These are phyloP conservation scores for Begonia masoniana DNA, from an alignment of 306 rosid genomes.

Conservation along the genomic window DNA sequence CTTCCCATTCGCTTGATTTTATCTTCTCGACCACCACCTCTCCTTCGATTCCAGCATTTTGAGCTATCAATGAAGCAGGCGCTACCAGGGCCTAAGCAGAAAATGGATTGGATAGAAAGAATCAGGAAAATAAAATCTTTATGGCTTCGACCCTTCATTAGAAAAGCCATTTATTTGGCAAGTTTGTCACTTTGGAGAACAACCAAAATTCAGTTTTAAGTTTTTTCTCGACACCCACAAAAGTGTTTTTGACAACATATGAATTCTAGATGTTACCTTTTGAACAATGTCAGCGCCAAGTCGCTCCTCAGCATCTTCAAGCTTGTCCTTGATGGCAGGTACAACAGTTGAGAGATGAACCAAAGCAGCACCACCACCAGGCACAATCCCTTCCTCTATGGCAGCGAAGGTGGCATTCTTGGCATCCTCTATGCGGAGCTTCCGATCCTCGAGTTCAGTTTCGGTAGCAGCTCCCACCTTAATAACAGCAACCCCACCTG, in stretches of 20 bases:
- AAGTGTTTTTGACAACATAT: not conserved
- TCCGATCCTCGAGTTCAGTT: conserved; percentile 94
- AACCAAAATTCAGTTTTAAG: no score
- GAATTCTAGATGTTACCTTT: conserved; percentile 32
- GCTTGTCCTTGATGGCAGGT: conserved; percentile 68
- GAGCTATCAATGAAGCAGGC: conserved; percentile 91
- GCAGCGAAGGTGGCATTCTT: conserved; percentile 99
- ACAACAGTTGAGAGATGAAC: conserved; percentile 72
- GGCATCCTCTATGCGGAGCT: conserved; percentile 97
- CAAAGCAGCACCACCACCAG: conserved; percentile 96
- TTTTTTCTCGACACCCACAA: no score
- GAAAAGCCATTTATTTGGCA: no score
- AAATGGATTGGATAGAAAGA: not conserved
- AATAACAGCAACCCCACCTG: conserved; percentile 96
- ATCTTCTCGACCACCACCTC: conserved; percentile 97
- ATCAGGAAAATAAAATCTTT: no score
- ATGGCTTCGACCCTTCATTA: no score
- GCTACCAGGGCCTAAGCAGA: conserved; percentile 59
- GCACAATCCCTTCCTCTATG: conserved; percentile 98
- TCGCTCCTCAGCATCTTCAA: conserved; percentile 79
- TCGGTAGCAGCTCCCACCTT: conserved; percentile 99
- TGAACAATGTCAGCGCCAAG: conserved; percentile 95
- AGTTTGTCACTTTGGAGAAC: no score
- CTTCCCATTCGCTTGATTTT: conserved; percentile 62
- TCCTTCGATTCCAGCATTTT: conserved; percentile 94